Conservation (phyloP, 169 alveolate genomes). For the Babesia ovis region DNA sequence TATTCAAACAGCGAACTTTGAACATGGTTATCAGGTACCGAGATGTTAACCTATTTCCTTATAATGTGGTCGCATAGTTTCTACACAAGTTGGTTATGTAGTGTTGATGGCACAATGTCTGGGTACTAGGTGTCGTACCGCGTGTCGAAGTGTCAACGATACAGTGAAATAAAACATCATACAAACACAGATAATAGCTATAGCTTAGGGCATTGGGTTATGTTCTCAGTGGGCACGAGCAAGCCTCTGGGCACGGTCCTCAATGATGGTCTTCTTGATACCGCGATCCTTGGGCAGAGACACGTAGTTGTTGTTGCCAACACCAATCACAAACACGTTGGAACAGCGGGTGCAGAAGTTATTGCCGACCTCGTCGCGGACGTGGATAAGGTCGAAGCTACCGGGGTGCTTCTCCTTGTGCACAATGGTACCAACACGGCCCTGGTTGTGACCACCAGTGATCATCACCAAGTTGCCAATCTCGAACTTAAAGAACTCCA, state of each 20-base stretch:
- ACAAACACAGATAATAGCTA: too few relatives aligned
- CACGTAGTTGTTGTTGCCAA: slow-evolving; percentile 91
- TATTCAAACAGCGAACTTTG: slow-evolving; percentile 19
- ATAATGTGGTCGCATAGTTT: too few relatives aligned
- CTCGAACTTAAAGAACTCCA: slow-evolving; percentile 93
- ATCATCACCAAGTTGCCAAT: slow-evolving; percentile 92
- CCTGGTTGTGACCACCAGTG: slow-evolving; percentile 98
- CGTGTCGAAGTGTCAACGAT: too few relatives aligned
- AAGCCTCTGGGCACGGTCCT: slow-evolving; percentile 87
- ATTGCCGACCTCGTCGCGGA: slow-evolving; percentile 92
- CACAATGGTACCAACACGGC: slow-evolving; percentile 96
- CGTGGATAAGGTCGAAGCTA: slow-evolving; percentile 94
- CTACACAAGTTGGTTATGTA: too few relatives aligned
- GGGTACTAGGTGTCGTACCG: too few relatives aligned
- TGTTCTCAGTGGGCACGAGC: slow-evolving; percentile 50
- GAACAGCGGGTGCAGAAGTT: slow-evolving; percentile 94
- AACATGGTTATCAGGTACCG: too few relatives aligned
- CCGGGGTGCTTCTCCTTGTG: slow-evolving; percentile 97
- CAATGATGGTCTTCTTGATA: slow-evolving; percentile 86
- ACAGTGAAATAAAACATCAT: too few relatives aligned
- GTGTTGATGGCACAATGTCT: too few relatives aligned
- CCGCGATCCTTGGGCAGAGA: slow-evolving; percentile 94
- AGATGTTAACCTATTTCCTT: too few relatives aligned
- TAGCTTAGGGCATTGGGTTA: slow-evolving; percentile 25
- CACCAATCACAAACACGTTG: slow-evolving; percentile 96